Evolutionary conservation across 257 asterid genomes (phyloP).

Genomic region (Petunia secreta): DNA sequence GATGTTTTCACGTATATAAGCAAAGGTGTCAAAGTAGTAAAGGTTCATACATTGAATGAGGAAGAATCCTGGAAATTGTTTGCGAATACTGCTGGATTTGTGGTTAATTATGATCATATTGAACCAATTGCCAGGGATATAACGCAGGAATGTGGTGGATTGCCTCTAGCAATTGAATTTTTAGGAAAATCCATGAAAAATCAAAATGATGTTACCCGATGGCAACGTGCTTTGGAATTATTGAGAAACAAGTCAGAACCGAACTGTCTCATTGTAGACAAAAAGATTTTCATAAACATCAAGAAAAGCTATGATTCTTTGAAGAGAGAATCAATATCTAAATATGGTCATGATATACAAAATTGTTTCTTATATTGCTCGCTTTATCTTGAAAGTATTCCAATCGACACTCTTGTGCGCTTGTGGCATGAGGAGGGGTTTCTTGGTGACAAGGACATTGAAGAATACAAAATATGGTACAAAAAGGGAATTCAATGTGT

Average conservation of each 20-base stretch:
- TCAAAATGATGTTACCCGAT: background rate
- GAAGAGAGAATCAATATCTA: too few species aligned
- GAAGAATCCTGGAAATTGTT: background rate
- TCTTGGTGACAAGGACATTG: too few species aligned
- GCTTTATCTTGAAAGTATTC: too few species aligned
- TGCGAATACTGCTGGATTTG: background rate
- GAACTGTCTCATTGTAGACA: background rate
- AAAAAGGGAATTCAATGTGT: too few species aligned
- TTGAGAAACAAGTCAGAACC: background rate
- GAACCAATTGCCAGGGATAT: slow-evolving; percentile 14
- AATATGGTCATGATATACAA: too few species aligned
- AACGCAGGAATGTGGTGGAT: slow-evolving; percentile 28
- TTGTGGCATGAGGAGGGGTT: too few species aligned
- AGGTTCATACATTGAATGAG: background rate
- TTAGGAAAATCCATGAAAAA: slow-evolving; percentile 26
- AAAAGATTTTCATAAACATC: background rate
- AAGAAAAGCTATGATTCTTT: background rate
- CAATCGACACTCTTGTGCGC: too few species aligned
- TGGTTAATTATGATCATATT: background rate
- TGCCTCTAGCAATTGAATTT: slow-evolving; percentile 24
- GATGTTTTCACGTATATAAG: background rate
- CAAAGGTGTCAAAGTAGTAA: background rate
- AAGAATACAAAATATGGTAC: too few species aligned
- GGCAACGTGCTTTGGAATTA: slow-evolving; percentile 12
- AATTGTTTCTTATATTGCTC: too few species aligned